These are phyloP conservation scores for Xylariaceae sp. DNA, from an alignment of 2,329 filamentous ascomycete species.

Conservation along the genomic window DNA sequence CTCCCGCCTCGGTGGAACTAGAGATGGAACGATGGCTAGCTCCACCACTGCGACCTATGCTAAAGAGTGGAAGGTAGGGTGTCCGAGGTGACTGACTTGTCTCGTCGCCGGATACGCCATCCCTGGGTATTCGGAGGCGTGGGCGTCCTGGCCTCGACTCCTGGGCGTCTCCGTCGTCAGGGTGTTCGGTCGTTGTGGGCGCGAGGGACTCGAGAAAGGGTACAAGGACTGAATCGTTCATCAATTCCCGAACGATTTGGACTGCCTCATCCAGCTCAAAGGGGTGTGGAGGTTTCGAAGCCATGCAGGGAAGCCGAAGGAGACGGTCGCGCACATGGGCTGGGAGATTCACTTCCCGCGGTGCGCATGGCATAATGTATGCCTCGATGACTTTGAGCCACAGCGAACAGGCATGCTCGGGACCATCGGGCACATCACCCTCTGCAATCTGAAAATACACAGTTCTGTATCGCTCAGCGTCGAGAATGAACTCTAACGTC, in stretches of 20 bases:
- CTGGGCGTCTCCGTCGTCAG: conserved; percentile 40
- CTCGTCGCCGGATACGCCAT: conserved; percentile 41
- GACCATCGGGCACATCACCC: conserved; percentile 46
- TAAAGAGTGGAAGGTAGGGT: conserved; percentile 47
- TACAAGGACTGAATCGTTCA: conserved; percentile 94
- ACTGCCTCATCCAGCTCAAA: conserved; percentile 80
- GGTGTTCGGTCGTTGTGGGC: conserved; percentile 40
- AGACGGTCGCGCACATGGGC: conserved; percentile 82
- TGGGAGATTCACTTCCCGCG: conserved; percentile 88
- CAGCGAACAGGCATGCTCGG: conserved; percentile 72
- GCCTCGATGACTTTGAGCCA: conserved; percentile 89
- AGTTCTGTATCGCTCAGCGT: conserved; percentile 80
- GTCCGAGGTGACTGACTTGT: conserved; percentile 48
- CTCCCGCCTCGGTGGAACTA: conserved; percentile 49
- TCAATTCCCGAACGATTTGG: conserved; percentile 87
- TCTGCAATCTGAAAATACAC: conserved; percentile 54
- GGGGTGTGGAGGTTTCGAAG: conserved; percentile 69
- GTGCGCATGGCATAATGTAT: conserved; percentile 84
- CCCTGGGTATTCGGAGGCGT: conserved; percentile 43
- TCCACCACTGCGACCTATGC: conserved; percentile 42
- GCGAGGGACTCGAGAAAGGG: conserved; percentile 80
- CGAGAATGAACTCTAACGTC: conserved; percentile 94
- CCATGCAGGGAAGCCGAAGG: conserved; percentile 61
- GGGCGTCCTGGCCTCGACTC: conserved; percentile 44
- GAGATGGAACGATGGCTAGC: conserved; percentile 46